Base-by-base conservation (phyloP, 2,329 filamentous ascomycete genomes). In the Cyphellophora attinorum region DNA sequence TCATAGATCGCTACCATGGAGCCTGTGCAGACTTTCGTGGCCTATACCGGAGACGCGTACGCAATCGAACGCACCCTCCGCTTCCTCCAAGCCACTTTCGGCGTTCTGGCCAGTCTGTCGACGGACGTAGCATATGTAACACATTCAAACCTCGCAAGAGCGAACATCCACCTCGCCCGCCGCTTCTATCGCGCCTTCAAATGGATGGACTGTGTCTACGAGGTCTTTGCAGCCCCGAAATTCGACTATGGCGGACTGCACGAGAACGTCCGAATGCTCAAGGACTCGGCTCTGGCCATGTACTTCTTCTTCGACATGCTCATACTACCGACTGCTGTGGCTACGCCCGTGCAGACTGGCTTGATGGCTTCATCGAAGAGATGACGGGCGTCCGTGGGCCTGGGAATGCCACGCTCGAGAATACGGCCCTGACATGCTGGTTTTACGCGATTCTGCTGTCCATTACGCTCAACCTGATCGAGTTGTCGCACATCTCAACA, bases 401-500 rank as follows among this genome's bases (percentile, higher is more conserved):
- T 25, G 21, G 21, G 8, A 25, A 8, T n/a, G 21, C 8, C 8
- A 8, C 21, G 8, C n/a, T 25, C 8, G 21, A 25, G 21, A 8
- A 25, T 25, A 25, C 21, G 8, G 21, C 21, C n/a, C 8, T 8
- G 8, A n/a, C n/a, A 8, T 25, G 21, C 21, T 25, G 21, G 21
- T 25, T 25, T n/a, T 25, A 25, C 21, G 21, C 21, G n/a, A 25
- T 25, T n/a, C 21, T 25, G 21, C n/a, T 25, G 21, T 25, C 21
- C 8, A 25, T 25, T n/a, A n/a, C n/a, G 21, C 21, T 25, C 21
- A n/a, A n/a, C 8, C 8, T n/a, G 21, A 8, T 25, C n/a, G 21
- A 25, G 21, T n/a, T 25, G 8, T n/a, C n/a, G n/a, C n/a, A n/a
- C n/a, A n/a, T 25, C n/a, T 8, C 21, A 25, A 25, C 21, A 8